These are phyloP conservation scores for Trichoderma gamsii DNA, from an alignment of 495 filamentous ascomycete species.

Conservation along the genomic window DNA sequence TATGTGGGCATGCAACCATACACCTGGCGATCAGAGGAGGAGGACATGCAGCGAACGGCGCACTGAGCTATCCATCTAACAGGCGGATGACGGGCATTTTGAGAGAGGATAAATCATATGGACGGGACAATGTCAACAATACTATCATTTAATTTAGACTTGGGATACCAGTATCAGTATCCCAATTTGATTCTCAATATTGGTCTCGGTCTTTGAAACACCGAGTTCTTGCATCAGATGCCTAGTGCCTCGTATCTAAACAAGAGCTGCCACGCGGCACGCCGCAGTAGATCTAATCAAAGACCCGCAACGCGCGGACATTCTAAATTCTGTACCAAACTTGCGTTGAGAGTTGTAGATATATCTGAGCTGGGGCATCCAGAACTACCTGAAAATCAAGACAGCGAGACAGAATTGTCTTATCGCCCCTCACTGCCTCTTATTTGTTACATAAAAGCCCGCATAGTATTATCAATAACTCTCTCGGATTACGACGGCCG, in stretches of 20 bases:
- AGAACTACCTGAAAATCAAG: background rate
- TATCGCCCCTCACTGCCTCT: background rate
- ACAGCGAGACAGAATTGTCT: background rate
- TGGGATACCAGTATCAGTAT: constrained; percentile 9
- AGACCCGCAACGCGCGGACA: background rate
- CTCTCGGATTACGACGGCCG: constrained; percentile 7
- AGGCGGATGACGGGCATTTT: background rate
- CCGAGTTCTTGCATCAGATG: background rate
- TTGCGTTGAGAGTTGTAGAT: background rate
- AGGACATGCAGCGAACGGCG: constrained; percentile 2
- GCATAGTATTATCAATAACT: background rate
- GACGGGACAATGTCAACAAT: background rate
- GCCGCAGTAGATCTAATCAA: background rate
- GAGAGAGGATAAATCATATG: background rate
- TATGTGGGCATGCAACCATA: background rate
- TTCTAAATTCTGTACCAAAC: background rate
- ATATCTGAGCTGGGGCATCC: constrained; percentile 1
- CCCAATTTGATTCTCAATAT: background rate
- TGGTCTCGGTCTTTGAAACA: constrained; percentile 1
- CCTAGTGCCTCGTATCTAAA: background rate
- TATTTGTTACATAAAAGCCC: background rate
- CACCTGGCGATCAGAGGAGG: background rate
- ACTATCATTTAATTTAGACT: constrained; percentile 14
- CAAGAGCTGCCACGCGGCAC: background rate
- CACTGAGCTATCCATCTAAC: background rate